Base-by-base conservation (phyloP, 2,329 filamentous ascomycete genomes). In the Knufia fluminis region DNA sequence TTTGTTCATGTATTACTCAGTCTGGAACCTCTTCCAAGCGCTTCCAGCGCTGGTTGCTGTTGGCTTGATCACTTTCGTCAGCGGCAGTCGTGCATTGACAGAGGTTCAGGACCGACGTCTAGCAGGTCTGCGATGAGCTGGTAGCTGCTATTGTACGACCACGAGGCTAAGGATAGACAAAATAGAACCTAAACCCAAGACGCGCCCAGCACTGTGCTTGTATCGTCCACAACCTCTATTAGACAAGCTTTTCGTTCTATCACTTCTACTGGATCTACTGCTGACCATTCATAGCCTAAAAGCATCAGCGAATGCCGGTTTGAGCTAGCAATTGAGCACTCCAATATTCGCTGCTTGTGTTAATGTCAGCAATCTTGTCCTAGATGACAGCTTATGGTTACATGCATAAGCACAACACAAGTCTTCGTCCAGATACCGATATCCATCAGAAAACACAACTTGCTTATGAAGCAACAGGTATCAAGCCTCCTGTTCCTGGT, bases 1-100 rank as follows among this genome's bases (percentile, higher is more conserved):
- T 50, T 96, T 98, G 71, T 91, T 92, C 73, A 71, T 95, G 57
- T 98, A 98, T 76, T 97, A 97, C 70, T 84, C 79, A 47, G 80
- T 72, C 62, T 96, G 91, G 90, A 95, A 83, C 62, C 74, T 98
- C 40, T 95, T 97, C 76, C 84, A 95, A 72, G 81, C 80, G 12
- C 74, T 98, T 44, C 90, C 89, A 3, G 82, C 81, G 22, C 81
- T 84, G 48, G 74, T 74, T 28, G 69, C 82, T 38, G 78, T 92
- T 24, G 81, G 82, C 14, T 68, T 77, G 22, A 78, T 89, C 48
- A 80, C 86, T 9, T 87, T 94, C 64, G 68, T 97, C 54, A 95
- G 87, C 64, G 92, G 92, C 50, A 89, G 84, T 64, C 83, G 89
- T 67, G 92, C 92, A 3, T 73, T 98, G 58, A 85, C 87, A 44